Conservation (phyloP, 169 alveolate genomes). For the Toxoplasma gondii region DNA sequence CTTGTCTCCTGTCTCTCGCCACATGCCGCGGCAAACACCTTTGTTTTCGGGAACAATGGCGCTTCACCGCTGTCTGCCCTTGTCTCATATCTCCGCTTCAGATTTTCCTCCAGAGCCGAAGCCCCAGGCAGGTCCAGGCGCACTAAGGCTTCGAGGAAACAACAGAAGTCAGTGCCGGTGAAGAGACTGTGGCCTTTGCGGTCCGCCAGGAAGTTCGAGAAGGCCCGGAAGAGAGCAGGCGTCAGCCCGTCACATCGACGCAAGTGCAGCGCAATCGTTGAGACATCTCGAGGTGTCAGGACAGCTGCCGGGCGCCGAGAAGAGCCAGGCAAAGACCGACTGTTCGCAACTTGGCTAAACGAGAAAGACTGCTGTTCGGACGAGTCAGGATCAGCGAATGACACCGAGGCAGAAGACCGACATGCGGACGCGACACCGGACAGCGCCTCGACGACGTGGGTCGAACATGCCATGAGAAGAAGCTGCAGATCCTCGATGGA, state of each 20-base stretch:
- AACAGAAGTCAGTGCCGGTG: constrained; percentile 20
- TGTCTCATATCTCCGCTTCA: too few species aligned
- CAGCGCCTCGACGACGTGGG: neutral
- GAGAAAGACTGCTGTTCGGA: neutral
- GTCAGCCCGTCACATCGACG: neutral
- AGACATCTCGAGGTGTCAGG: neutral
- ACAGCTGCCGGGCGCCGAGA: too few species aligned
- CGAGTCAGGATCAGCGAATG: neutral
- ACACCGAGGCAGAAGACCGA: neutral
- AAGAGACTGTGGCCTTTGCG: neutral
- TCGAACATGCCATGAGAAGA: neutral
- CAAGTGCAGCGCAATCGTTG: neutral
- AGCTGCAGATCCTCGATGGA: neutral
- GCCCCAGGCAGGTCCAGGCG: neutral
- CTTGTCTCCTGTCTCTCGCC: neutral
- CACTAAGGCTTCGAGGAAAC: constrained; percentile 23
- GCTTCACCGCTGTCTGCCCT: neutral
- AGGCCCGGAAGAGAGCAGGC: neutral
- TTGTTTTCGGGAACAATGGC: too few species aligned
- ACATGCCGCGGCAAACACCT: neutral
- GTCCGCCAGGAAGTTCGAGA: neutral
- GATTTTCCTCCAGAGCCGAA: neutral
- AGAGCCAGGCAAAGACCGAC: too few species aligned
- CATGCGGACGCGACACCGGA: neutral
- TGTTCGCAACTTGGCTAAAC: neutral